These are phyloP conservation scores for Gaertneriomyces sp. DNA, from an alignment of 192 early-diverging fungal species.

Conservation along the genomic window DNA sequence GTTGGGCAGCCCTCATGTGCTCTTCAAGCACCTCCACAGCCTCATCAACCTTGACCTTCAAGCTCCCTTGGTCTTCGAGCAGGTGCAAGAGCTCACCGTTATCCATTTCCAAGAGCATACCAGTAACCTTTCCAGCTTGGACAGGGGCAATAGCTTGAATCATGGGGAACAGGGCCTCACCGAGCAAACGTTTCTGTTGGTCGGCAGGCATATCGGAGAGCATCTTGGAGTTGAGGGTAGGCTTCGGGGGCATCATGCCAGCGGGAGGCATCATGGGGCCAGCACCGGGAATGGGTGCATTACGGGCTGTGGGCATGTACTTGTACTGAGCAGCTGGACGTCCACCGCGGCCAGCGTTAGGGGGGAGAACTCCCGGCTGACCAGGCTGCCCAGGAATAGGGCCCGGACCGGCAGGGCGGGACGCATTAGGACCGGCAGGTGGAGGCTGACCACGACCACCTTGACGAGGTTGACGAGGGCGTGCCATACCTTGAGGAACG, in stretches of 20 bases:
- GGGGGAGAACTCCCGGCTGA: conserved; percentile 28
- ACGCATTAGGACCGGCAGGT: conserved; percentile 37
- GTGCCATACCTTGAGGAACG: conserved; percentile 38
- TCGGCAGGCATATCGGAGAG: conserved; percentile 78
- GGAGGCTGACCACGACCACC: conserved; percentile 40
- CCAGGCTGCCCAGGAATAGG: conserved; percentile 13
- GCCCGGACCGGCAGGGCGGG: conserved; percentile 27
- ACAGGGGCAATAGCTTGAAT: conserved; percentile 70
- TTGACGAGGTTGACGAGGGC: conserved; percentile 24
- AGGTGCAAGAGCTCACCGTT: conserved; percentile 87
- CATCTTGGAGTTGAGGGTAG: conserved; percentile 67
- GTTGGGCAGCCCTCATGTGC: too few species aligned
- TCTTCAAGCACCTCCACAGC: conserved; percentile 80
- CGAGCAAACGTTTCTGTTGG: conserved; percentile 94
- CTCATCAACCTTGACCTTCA: conserved; percentile 78
- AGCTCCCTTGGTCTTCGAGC: conserved; percentile 77
- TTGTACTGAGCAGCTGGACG: conserved; percentile 38
- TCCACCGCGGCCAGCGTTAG: conserved; percentile 40
- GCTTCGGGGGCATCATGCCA: conserved; percentile 39
- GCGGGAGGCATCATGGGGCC: conserved; percentile 35
- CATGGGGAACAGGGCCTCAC: conserved; percentile 90
- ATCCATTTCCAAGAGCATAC: conserved; percentile 99
- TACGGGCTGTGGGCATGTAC: conserved; percentile 50
- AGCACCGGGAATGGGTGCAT: conserved; percentile 37
- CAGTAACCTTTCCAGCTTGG: conserved; percentile 96